Conservation (phyloP, 2,329 filamentous ascomycete genomes). For the Chrysoporthe puriensis region DNA sequence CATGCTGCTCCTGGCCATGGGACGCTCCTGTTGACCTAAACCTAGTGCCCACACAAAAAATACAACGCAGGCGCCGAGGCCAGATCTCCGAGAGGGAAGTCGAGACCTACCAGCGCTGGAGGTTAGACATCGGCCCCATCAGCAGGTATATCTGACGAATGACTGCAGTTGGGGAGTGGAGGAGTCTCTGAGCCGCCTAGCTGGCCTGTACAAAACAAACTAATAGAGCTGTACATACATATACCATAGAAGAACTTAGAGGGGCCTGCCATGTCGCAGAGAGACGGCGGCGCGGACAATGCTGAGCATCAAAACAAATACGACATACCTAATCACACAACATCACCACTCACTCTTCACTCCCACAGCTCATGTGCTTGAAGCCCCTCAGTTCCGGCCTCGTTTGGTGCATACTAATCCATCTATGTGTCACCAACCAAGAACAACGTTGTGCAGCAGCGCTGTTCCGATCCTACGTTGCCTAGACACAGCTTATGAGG, state of each 20-base stretch:
- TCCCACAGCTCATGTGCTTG: neutral
- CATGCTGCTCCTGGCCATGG: neutral
- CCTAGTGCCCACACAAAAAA: conserved; percentile 11
- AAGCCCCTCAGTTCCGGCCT: neutral
- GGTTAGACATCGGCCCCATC: conserved; percentile 11
- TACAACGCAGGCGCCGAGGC: conserved; percentile 12
- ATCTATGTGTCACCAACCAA: neutral
- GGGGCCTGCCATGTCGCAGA: neutral
- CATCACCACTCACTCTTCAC: neutral
- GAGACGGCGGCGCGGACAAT: conserved; percentile 8
- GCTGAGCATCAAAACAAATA: conserved; percentile 11
- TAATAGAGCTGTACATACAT: conserved; percentile 3
- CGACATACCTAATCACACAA: conserved; percentile 7
- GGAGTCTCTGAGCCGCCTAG: neutral
- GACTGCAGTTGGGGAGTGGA: neutral
- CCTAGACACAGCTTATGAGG: no score
- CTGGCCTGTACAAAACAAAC: conserved; percentile 16
- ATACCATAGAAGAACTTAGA: neutral
- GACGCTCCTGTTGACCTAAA: neutral
- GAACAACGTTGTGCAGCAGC: neutral
- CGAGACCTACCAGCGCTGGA: conserved; percentile 18
- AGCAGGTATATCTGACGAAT: conserved; percentile 14
- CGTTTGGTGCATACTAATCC: neutral
- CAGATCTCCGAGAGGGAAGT: conserved; percentile 18
- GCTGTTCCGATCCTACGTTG: no score